These are phyloP conservation scores for Tribonema minus DNA, from an alignment of 108 stramenopile genomes.

Conservation along the genomic window DNA sequence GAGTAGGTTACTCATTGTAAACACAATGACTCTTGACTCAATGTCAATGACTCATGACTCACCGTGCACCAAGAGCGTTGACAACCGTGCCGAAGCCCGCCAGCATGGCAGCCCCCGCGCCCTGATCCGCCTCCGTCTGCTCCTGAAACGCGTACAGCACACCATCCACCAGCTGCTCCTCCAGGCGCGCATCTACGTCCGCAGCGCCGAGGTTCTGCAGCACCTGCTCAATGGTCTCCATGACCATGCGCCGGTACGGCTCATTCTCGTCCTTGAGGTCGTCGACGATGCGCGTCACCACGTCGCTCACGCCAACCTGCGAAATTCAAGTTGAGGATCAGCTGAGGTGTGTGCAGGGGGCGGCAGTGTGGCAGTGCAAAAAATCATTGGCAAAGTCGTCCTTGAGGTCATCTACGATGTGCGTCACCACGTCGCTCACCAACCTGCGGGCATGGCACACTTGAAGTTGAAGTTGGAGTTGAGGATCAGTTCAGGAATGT, in stretches of 20 bases:
- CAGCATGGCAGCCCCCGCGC: constrained; percentile 68
- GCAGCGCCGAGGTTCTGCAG: constrained; percentile 86
- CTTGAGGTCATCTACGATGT: constrained; percentile 98
- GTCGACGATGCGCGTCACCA: constrained; percentile 89
- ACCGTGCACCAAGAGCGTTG: constrained; percentile 85
- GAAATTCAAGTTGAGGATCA: no score
- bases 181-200: constrained; percentile 89
- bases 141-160: constrained; percentile 98
- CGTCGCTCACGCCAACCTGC: constrained; percentile 91
- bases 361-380: no score
- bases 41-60: no score
- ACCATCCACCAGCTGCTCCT: constrained; percentile 96
- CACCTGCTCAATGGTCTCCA: constrained; percentile 90
- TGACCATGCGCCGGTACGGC: constrained; percentile 98
- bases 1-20: no score
- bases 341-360: no score
- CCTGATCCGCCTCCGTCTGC: constrained; percentile 67
- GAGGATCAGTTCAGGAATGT: no score
- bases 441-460: no score
- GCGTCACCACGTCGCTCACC: constrained; percentile 82
- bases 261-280: constrained; percentile 99
- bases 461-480: no score
- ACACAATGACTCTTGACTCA: no score
- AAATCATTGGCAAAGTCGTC: no score
- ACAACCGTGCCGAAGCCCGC: constrained; percentile 95